Evolutionary conservation across 805 yeast species (phyloP).

Genomic region (Tetrapisispora iriomotensis): DNA sequence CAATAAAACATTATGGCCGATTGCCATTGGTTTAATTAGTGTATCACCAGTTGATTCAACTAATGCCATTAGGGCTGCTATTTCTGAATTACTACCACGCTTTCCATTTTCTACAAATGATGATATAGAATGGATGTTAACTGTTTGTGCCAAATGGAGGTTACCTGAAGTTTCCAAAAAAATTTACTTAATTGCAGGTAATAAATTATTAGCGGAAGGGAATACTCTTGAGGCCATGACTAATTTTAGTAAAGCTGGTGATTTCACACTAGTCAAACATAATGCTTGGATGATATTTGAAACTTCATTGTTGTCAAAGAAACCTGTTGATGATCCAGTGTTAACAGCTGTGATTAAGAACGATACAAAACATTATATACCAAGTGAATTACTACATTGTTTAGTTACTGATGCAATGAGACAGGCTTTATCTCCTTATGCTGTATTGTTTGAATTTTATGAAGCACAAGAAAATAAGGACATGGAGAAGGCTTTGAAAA

Average conservation of each 20-base stretch:
- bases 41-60: conserved; percentile 37
- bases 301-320: conserved; percentile 42
- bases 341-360: conserved; percentile 40
- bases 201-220: conserved; percentile 43
- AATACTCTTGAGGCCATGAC: conserved; percentile 52
- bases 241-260: conserved; percentile 56
- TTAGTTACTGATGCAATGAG: conserved; percentile 47
- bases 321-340: conserved; percentile 47
- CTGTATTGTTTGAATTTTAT: conserved; percentile 46
- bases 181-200: conserved; percentile 42
- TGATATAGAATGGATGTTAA: conserved; percentile 70
- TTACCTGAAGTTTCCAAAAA: conserved; percentile 48
- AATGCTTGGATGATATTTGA: conserved; percentile 55
- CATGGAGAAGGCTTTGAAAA: conserved; percentile 14
- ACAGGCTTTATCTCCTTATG: conserved; percentile 66
- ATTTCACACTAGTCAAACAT: conserved; percentile 39
- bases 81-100: conserved; percentile 50
- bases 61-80: conserved; percentile 25
- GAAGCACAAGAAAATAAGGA: conserved; percentile 24
- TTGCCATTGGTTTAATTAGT: conserved; percentile 57
- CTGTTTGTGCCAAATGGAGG: conserved; percentile 60
- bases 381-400: conserved; percentile 22
- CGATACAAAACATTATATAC: conserved; percentile 21
- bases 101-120: conserved; percentile 57
- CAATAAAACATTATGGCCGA: conserved; percentile 46